phyloP scores from a whole-genome alignment of 1,139 yeast genomes.

The Zygosaccharomyces pseudobailii region DNA sequence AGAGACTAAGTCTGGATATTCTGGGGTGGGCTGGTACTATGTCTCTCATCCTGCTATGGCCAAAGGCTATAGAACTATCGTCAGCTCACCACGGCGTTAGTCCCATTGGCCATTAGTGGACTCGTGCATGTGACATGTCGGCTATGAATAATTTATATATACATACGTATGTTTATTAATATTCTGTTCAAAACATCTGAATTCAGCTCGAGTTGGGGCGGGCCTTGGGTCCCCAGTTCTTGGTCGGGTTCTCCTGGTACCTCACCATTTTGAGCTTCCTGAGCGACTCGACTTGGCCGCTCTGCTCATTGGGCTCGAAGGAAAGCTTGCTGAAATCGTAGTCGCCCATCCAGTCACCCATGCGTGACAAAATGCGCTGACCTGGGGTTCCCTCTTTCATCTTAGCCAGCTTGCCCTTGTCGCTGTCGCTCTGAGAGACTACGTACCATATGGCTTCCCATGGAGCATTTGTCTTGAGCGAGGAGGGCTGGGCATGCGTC shows the following conservation, averaged over 20 bases:
- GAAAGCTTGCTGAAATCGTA: constrained; percentile 33
- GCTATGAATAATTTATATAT: neutral
- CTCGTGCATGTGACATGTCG: neutral
- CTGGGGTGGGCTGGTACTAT: constrained; percentile 20
- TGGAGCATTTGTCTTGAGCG: constrained; percentile 87
- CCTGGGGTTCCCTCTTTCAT: constrained; percentile 59
- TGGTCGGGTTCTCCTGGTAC: constrained; percentile 86
- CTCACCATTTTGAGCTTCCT: constrained; percentile 77
- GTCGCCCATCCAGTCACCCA: constrained; percentile 30
- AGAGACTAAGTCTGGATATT: constrained; percentile 19
- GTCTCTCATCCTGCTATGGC: constrained; percentile 27
- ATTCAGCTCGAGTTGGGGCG: constrained; percentile 41
- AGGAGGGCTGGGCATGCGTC: constrained; percentile 84
- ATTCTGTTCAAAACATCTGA: neutral
- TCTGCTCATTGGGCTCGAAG: constrained; percentile 52
- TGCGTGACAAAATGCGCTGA: constrained; percentile 47
- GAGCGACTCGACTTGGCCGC: constrained; percentile 51
- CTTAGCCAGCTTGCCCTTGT: constrained; percentile 36
- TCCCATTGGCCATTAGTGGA: neutral
- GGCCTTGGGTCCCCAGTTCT: constrained; percentile 95
- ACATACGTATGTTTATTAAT: neutral
- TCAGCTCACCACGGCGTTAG: constrained; percentile 4
- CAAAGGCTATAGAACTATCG: constrained; percentile 15
- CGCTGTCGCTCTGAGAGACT: constrained; percentile 59
- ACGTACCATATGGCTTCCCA: constrained; percentile 73